These are phyloP conservation scores for Herpetomonas muscarum DNA, from an alignment of 208 protist genomes.

Conservation along the genomic window DNA sequence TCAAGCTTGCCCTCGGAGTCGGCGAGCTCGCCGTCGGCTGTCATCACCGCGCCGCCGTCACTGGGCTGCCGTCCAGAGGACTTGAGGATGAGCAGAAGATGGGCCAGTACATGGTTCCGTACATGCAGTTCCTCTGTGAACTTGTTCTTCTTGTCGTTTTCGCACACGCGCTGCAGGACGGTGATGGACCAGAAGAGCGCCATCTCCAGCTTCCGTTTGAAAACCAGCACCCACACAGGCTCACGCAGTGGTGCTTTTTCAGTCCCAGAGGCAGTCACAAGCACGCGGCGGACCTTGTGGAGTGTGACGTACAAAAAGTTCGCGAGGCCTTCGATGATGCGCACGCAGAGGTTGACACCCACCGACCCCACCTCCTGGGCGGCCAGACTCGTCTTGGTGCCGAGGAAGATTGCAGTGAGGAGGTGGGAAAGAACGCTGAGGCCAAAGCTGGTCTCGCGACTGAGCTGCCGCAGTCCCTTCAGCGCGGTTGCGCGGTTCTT, in stretches of 20 bases:
- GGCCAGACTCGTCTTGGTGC: neutral
- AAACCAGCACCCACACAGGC: slow-evolving; percentile 25
- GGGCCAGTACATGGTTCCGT: slow-evolving; percentile 19
- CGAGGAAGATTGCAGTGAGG: neutral
- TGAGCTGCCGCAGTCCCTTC: neutral
- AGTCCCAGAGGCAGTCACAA: too few relatives aligned
- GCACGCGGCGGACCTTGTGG: neutral
- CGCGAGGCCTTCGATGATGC: neutral
- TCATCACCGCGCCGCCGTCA: neutral
- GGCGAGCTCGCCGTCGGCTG: neutral
- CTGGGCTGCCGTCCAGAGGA: neutral
- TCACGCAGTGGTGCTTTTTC: slow-evolving; percentile 9
- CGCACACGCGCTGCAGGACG: slow-evolving; percentile 29
- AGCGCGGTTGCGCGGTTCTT: neutral
- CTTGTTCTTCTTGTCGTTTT: slow-evolving; percentile 15
- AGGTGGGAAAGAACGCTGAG: neutral
- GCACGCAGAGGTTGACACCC: neutral
- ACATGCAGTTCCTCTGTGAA: slow-evolving; percentile 11
- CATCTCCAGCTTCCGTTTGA: slow-evolving; percentile 30
- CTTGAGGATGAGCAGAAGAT: slow-evolving; percentile 16
- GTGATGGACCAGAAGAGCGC: slow-evolving; percentile 39
- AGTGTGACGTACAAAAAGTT: neutral
- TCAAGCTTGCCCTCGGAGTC: neutral
- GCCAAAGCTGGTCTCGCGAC: neutral
- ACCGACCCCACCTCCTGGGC: neutral